phyloP scores from a whole-genome alignment of 2,329 filamentous ascomycete species.

The Immersiporthe knoxdaviesiana region DNA sequence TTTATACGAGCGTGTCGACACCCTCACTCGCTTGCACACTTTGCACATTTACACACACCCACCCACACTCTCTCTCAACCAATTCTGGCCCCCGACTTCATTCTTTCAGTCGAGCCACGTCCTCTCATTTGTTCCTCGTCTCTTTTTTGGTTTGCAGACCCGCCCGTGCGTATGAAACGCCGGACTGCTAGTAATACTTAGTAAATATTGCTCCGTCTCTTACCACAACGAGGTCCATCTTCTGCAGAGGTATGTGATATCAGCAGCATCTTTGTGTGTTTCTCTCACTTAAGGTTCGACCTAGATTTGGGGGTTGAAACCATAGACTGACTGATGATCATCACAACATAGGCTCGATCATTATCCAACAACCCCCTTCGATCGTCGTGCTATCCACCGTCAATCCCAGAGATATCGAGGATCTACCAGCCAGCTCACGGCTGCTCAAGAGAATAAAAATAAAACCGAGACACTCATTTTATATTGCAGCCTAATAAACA shows the following conservation, averaged over 20 bases:
- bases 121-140: constrained; percentile 44
- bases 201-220: constrained; percentile 18
- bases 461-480: constrained; percentile 15
- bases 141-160: constrained; percentile 7
- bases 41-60: no score
- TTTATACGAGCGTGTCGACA: constrained; percentile 20
- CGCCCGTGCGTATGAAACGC: constrained; percentile 4
- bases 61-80: constrained; percentile 19
- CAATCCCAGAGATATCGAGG: constrained; percentile 17
- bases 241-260: constrained; percentile 25
- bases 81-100: constrained; percentile 48
- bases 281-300: neutral
- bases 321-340: constrained; percentile 21
- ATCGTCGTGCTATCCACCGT: constrained; percentile 9
- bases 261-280: neutral
- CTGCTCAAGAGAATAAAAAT: neutral
- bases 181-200: constrained; percentile 24
- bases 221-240: constrained; percentile 24
- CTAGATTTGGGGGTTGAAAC: neutral
- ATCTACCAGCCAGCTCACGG: constrained; percentile 17
- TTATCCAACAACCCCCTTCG: neutral
- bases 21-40: neutral
- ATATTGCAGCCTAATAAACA: constrained; percentile 5
- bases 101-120: constrained; percentile 53
- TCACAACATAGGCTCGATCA: constrained; percentile 19